Base-by-base conservation (phyloP, 2,329 filamentous ascomycete species). In the Aschersonia sp. region DNA sequence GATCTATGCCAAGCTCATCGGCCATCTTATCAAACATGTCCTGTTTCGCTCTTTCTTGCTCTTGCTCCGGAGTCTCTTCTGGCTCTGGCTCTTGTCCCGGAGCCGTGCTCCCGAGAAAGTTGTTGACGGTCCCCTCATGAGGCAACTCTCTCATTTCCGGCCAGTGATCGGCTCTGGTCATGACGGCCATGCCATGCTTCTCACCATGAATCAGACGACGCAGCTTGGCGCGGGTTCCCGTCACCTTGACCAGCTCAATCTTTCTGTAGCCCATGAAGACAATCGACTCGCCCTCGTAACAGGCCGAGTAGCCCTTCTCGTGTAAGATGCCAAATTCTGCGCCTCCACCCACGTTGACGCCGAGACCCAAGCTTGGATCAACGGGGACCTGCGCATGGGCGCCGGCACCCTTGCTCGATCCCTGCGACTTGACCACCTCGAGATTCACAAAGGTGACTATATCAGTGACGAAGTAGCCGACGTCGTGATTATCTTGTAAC, bases 131-230 rank as follows among this genome's bases (percentile, higher is more conserved):
- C 4, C 57, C 56, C 45, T 54, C 50, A 4, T 56, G 52, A 6
- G 57, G 56, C 44, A 52, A 48, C 45, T 59, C 58, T 14, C 52
- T 52, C 49, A 60, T 47, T 46, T 55, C 53, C 7, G 58, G 57
- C 54, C 54, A 56, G 46, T 59, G 56, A 46, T 60, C 57, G 33
- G 54, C 52, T 12, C 54, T 55, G 40, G 58, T 53, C 31, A 55
- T 52, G 31, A 59, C 50, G 7, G 57, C 50, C n/a, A 57, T 51
- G 10, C 57, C 58, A 41, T 55, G 49, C 47, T 56, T 66, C 54
- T 75, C 71, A 9, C 72, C 72, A 40, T 68, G 67, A 53, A 77
- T 74, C 3, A 62, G 55, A 12, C 64, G 47, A 2, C 58, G 58
- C 5, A 54, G 53, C 51, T 46, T 59, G 22, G 57, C 57, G 8